Conservation (phyloP, 257 asterid genomes). For the Solanum microdontum region DNA sequence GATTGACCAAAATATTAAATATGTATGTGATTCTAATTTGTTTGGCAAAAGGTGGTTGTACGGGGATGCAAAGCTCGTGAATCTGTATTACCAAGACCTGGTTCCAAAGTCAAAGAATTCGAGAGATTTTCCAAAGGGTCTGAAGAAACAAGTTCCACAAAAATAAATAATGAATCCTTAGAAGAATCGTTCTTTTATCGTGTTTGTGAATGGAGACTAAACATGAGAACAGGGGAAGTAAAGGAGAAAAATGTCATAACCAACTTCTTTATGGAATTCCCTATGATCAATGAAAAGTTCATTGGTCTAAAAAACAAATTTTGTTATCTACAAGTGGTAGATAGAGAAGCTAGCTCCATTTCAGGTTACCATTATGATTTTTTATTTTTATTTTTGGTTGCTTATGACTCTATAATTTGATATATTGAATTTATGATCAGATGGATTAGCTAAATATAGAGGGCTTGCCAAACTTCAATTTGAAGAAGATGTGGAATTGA, state of each 20-base stretch:
- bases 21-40: background rate
- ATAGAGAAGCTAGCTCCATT: conserved; percentile 26
- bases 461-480: background rate
- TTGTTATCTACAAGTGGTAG: conserved; percentile 41
- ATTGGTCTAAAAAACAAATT: conserved; percentile 25
- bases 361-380: conserved; percentile 22
- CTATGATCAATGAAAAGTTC: conserved; percentile 40
- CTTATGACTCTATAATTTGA: background rate
- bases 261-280: conserved; percentile 49
- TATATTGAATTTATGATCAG: background rate
- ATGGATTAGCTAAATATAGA: background rate
- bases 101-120: conserved; percentile 32
- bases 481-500: background rate
- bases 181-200: conserved; percentile 23
- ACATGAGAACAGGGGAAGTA: conserved; percentile 36
- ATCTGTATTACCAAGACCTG: conserved; percentile 60
- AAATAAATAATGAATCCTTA: background rate
- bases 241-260: conserved; percentile 37
- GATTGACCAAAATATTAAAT: background rate
- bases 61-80: conserved; percentile 39
- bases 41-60: conserved; percentile 32
- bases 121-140: conserved; percentile 51
- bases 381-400: background rate
- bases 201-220: conserved; percentile 57
- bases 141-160: conserved; percentile 4